Percentiles rank a stretch among this genome's conserved stretches.
These are phyloP conservation scores for Physcomitrellopsis africana DNA, from an alignment of 225 moss, liverwort and hornwort species.

Conservation along the genomic window DNA sequence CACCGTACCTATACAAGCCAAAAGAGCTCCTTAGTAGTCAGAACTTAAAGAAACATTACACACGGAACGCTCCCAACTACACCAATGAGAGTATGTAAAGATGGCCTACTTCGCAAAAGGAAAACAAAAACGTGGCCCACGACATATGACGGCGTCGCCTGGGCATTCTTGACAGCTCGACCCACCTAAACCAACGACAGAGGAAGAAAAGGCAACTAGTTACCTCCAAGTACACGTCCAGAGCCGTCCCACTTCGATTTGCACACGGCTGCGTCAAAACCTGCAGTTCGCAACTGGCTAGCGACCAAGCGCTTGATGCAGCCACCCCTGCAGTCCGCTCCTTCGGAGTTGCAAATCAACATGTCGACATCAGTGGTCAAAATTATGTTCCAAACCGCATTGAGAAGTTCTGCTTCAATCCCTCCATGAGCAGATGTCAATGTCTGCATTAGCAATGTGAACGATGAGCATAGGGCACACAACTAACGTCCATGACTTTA, in stretches of 20 bases:
- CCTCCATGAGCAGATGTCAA: conserved; percentile 64
- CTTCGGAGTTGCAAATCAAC: conserved; percentile 53
- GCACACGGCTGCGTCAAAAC: conserved; percentile 76
- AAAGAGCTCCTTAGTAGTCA: not conserved
- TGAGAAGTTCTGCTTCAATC: conserved; percentile 64
- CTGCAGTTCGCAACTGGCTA: conserved; percentile 52
- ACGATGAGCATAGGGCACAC: not conserved
- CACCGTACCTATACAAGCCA: conserved; percentile 34
- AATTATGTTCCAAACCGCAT: conserved; percentile 56
- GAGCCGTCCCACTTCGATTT: conserved; percentile 71
- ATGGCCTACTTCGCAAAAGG: not conserved
- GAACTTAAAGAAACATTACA: not conserved
- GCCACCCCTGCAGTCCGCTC: conserved; percentile 65
- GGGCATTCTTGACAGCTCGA: not conserved
- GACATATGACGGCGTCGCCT: not conserved
- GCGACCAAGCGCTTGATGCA: conserved; percentile 77
- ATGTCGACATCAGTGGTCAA: conserved; percentile 61
- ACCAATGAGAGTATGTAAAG: not conserved
- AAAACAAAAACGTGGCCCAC: not conserved
- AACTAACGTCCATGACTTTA: not conserved
- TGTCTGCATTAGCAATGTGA: conserved; percentile 45
- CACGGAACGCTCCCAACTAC: not conserved
- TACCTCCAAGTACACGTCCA: conserved; percentile 65
- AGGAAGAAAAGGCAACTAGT: not conserved
- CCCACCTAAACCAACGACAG: not conserved